Conservation (phyloP, 2,329 filamentous ascomycete species). For the Calonectria pauciramosa region DNA sequence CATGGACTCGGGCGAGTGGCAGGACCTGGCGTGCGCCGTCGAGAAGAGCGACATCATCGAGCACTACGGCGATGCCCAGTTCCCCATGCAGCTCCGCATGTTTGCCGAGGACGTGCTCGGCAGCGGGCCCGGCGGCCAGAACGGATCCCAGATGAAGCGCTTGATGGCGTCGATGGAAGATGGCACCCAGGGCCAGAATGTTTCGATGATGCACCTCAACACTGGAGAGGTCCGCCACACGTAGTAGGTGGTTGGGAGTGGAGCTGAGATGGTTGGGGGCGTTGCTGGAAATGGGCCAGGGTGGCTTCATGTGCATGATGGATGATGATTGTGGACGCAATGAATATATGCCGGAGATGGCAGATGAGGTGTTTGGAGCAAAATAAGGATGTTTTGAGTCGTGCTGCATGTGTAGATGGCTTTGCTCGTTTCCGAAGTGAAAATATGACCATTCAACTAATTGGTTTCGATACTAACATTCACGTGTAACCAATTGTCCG, state of each 20-base stretch:
- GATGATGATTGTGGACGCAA: not conserved
- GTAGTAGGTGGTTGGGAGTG: not conserved
- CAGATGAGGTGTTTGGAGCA: not conserved
- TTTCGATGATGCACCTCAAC: slow-evolving; percentile 12
- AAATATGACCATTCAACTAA: not conserved
- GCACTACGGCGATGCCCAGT: slow-evolving; percentile 57
- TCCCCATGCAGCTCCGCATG: slow-evolving; percentile 66
- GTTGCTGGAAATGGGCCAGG: not conserved
- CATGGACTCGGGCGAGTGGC: slow-evolving; percentile 46
- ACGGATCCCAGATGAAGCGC: slow-evolving; percentile 41
- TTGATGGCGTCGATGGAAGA: slow-evolving; percentile 43
- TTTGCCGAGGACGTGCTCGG: slow-evolving; percentile 58
- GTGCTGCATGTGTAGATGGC: no score
- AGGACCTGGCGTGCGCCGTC: slow-evolving; percentile 32
- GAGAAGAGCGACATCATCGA: slow-evolving; percentile 54
- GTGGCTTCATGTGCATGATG: not conserved
- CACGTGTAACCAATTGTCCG: not conserved
- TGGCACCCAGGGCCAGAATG: not conserved
- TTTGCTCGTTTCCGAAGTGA: not conserved
- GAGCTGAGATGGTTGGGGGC: not conserved
- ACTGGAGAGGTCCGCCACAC: not conserved
- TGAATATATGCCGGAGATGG: not conserved
- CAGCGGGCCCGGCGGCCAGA: slow-evolving; percentile 44
- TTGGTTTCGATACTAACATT: not conserved
- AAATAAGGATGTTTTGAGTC: not conserved